Percentiles rank a stretch among this genome's conserved stretches.
Evolutionary conservation across 2,329 filamentous ascomycete genomes (phyloP).

Genomic region (Sporothrix brunneoviolacea): DNA sequence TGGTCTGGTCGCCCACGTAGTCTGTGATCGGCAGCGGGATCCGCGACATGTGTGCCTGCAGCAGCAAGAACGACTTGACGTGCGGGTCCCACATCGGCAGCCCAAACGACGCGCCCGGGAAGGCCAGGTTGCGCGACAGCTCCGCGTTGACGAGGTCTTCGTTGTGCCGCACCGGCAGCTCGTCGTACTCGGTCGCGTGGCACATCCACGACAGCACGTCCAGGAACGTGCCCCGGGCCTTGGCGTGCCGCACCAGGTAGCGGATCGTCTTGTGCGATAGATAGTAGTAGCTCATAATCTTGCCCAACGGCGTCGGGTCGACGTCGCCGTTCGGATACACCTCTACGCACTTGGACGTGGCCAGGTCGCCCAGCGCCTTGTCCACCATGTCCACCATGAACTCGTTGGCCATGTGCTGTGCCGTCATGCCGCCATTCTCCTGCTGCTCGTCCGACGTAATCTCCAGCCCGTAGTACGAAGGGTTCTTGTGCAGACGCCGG

Average conservation of each 20-base stretch:
- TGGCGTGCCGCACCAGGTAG: conserved; percentile 64
- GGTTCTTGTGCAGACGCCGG: conserved; percentile 92
- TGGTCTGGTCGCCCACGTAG: conserved; percentile 89
- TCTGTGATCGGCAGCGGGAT: conserved; percentile 90
- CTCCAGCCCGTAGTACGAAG: conserved; percentile 93
- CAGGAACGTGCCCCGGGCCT: conserved; percentile 59
- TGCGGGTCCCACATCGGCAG: conserved; percentile 98
- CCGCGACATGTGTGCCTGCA: conserved; percentile 92
- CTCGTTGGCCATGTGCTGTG: conserved; percentile 82
- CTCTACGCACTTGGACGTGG: conserved; percentile 75
- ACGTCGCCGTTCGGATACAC: conserved; percentile 83
- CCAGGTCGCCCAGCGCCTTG: conserved; percentile 74
- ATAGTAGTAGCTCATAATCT: conserved; percentile 99
- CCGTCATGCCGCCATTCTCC: conserved; percentile 44
- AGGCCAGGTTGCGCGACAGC: conserved; percentile 72
- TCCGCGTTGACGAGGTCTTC: conserved; percentile 96
- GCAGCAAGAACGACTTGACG: conserved; percentile 87
- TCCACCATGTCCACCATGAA: conserved; percentile 94
- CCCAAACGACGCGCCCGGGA: conserved; percentile 52
- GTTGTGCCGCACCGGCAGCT: conserved; percentile 94
- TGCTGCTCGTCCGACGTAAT: conserved; percentile 72
- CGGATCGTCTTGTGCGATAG: conserved; percentile 92
- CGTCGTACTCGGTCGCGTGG: conserved; percentile 89
- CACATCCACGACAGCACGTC: conserved; percentile 91
- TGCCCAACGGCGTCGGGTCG: conserved; percentile 82